A percentile compares a stretch with the other conserved stretches of the same genome.
phyloP scores from a whole-genome alignment of 78 protist genomes.

The Creolimax fragrantissima region DNA sequence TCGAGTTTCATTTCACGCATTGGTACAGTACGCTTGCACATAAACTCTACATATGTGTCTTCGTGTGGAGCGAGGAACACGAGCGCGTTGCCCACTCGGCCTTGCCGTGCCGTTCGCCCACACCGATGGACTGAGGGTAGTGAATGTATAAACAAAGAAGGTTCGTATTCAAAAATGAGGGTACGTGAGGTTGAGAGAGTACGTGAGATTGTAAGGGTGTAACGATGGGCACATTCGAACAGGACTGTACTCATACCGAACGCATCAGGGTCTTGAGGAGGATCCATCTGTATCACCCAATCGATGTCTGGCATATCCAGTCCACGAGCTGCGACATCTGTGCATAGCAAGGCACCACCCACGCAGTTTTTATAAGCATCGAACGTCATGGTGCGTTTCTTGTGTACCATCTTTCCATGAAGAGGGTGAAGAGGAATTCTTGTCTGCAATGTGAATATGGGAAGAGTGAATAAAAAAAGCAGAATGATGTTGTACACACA shows the following conservation, averaged over 20 bases:
- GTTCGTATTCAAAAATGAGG: background rate
- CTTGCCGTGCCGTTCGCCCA: constrained; percentile 77
- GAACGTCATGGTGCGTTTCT: background rate
- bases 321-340: constrained; percentile 99
- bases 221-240: background rate
- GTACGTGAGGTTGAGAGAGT: background rate
- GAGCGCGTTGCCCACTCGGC: constrained; percentile 42
- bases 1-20: background rate
- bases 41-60: constrained; percentile 35
- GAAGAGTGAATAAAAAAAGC: background rate
- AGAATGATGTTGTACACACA: background rate
- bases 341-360: constrained; percentile 86
- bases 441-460: background rate
- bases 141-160: background rate
- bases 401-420: constrained; percentile 55
- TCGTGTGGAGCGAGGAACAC: constrained; percentile 37
- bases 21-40: background rate
- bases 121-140: constrained; percentile 45
- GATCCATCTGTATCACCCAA: constrained; percentile 65
- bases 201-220: background rate
- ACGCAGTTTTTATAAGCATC: background rate
- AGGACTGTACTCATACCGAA: constrained; percentile 24
- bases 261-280: constrained; percentile 64
- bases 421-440: constrained; percentile 3
- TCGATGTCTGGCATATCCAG: constrained; percentile 83